Evolutionary conservation across 1,284 basidiomycete species (phyloP), one percentile per base, ranked within the genome.

Genomic region (Singerocomus inundabilis): DNA sequence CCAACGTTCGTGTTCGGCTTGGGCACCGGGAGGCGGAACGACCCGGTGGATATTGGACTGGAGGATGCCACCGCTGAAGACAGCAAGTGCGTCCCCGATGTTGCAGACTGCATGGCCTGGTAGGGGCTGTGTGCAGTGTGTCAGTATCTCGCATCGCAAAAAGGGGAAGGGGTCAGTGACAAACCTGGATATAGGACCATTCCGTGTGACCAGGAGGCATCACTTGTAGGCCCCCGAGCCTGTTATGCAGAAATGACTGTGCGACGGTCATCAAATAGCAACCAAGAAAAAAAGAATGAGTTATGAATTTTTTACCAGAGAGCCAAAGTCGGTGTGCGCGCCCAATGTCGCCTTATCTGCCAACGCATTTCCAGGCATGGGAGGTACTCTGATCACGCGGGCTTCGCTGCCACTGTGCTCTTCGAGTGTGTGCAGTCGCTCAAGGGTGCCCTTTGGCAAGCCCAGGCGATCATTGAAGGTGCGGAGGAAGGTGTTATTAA

Each of bases 211-310:
- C 81, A 0, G 84, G 84, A 1, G 78, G 76, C 35, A 87, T 72
- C 1, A 88, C 84, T 57, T 89, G 87, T 6, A 90, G 69, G 0
- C 87, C 87, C 4, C 86, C 86, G 0, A 89, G 75, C 13, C 77
- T 77, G 62, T 88, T 88, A 63, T 85, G 82, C 42, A 87, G 68
- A 66, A 85, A 80, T 0, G 82, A 80, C 77, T 82, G 55, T 10
- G 21, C 25, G n/a, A 37, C 12, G 15, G 49, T 57, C 49, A 59
- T 40, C 10, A 29, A 34, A n/a, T n/a, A 21, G 21, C 21, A 21
- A 21, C 4, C 21, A 21, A 21, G 21, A 21, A 21, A 21, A 21
- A 21, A 21, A 21, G 21, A 4, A 21, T 21, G 21, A 4, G 21
- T 4, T 21, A 21, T 21, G 21, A 21, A 21, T 21, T 21, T 21